Base-by-base conservation (phyloP, 2,329 filamentous ascomycete species). In the Laburnicola sp. region DNA sequence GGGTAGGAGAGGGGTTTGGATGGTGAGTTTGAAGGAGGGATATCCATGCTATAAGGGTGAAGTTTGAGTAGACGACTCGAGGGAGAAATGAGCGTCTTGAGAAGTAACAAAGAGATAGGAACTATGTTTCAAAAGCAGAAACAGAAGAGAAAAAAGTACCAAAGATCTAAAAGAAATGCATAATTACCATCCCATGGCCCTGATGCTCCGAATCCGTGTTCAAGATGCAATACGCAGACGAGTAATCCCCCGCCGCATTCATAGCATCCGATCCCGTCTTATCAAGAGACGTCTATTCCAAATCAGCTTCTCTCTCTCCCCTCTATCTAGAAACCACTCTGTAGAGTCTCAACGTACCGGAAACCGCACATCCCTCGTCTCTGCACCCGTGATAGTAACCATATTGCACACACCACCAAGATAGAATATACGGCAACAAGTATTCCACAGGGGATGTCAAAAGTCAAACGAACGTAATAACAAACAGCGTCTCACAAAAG, bases 221-320 rank as follows among this genome's bases (percentile, higher is more conserved):
- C 40, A 97, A 78, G 65, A 96, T 92, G 73, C 91, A 96, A 79
- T 96, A 97, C n/a, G 92, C 91, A 8, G 91, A 82, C 1, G 90
- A 95, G 76, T 96, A 96, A 75, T 96, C 91, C 54, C 91, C 89
- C 2, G 91, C 91, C 2, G 89, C 88, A 70, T 97, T 96, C 92
- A 96, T 96, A 67, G 91, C 91, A 82, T 96, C 91, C 6, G 90
- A 95, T 66, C 91, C 91, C n/a, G 91, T 96, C 78, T 93, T 94
- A 76, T 96, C 91, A 54, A 97, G 85, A 35, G 91, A 96, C n/a
- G 91, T 97, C 73, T 83, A 53, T n/a, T 8, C 30, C 9, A 8
- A 16, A 21, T 44, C 11, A 43, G 41, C 37, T 27, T 44, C 42
- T 23, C 31, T n/a, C n/a, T 27, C 42, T 9, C 25, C 22, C 8